Base-by-base conservation (phyloP, 2,329 filamentous ascomycete genomes). In the Ascochyta koolunga region DNA sequence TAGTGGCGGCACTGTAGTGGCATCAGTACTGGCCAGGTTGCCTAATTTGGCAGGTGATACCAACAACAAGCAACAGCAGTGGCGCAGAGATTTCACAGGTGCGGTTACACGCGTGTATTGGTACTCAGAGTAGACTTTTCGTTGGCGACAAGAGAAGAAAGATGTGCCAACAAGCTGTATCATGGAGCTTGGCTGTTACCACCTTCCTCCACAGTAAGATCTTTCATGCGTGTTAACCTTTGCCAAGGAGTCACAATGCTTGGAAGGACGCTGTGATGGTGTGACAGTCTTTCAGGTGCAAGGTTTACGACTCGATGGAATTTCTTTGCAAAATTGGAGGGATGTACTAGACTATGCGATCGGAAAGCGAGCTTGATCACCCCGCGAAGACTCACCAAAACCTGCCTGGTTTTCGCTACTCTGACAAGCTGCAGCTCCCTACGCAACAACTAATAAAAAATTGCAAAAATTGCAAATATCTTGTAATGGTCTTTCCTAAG, bases 21-120 rank as follows among this genome's bases (percentile, higher is more conserved):
- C 27, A 22, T 25, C 21, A 7, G 16, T 39, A 32, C 19, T 44
- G 39, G 40, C 21, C 16, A 22, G 19, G 19, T 18, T 50, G 31
- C 53, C 47, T 21, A 8, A 50, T 43, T 19, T 11, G 53, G 53
- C 46, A 56, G 53, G 53, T 56, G 37, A 42, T 39, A 46, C 37
- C 15, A 38, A 19, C 11, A n/a, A n/a, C 37, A 10, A 37, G 19
- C 16, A 38, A 24, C 11, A 21, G 10, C 37, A 10, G 36, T 25
- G 5, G 21, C 40, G 51, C 51, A 54, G 51, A 54, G 31, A 33
- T 50, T 54, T 54, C 45, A 22, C 42, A 4, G 32, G 31, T 50
- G 38, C 47, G 53, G 53, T 56, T 47, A 51, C 42, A 55, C 19
- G 41, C 46, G 46, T 40, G 19, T 48, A 47, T 37, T 41, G 35